Conservation (phyloP, 1,284 basidiomycete species). For the Termitomyces sp. region DNA sequence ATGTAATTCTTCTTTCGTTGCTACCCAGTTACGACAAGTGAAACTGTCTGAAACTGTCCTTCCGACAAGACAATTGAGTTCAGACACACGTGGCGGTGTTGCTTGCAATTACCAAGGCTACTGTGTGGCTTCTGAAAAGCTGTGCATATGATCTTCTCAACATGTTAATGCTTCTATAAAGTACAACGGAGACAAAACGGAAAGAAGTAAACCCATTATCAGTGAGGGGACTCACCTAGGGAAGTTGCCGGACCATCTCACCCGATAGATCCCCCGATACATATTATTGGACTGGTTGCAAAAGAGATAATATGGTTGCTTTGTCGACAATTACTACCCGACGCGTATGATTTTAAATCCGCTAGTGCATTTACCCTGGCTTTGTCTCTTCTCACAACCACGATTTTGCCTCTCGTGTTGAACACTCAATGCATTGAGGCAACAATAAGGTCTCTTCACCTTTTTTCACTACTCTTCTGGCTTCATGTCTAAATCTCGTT, state of each 20-base stretch:
- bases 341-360: slow-evolving; percentile 8
- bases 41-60: slow-evolving; percentile 10
- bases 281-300: slow-evolving; percentile 26
- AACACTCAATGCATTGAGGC: slow-evolving; percentile 38
- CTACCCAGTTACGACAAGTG: slow-evolving; percentile 14
- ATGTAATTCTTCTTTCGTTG: slow-evolving; percentile 19
- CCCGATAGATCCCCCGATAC: slow-evolving; percentile 15
- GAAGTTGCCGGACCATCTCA: slow-evolving; percentile 19
- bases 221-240: not conserved
- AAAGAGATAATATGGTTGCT: slow-evolving; percentile 24
- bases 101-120: slow-evolving; percentile 20
- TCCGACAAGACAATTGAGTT: slow-evolving; percentile 8
- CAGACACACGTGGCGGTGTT: slow-evolving; percentile 7
- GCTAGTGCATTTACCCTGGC: slow-evolving; percentile 11
- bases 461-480: slow-evolving; percentile 24
- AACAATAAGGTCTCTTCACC: slow-evolving; percentile 28
- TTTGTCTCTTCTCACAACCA: slow-evolving; percentile 17
- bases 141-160: slow-evolving; percentile 9
- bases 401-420: slow-evolving; percentile 19
- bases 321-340: slow-evolving; percentile 16
- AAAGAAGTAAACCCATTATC: slow-evolving; percentile 10
- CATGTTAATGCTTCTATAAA: slow-evolving; percentile 15
- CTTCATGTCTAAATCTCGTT: slow-evolving; percentile 44
- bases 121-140: slow-evolving; percentile 19
- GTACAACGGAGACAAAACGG: slow-evolving; percentile 10